phyloP scores from a whole-genome alignment of 176 grass and related monocot species.

The Calamus simplicifolius region DNA sequence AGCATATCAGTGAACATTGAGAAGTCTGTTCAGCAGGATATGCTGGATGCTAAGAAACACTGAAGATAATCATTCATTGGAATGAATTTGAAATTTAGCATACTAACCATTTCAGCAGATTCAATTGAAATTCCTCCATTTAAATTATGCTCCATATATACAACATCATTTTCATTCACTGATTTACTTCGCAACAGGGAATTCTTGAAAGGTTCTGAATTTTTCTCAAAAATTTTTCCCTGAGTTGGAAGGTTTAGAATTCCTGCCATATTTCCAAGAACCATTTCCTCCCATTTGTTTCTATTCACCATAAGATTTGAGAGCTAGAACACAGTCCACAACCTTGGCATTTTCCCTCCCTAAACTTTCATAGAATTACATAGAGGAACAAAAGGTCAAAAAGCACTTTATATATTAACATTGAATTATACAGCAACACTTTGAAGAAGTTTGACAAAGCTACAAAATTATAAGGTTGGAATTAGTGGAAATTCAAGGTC shows the following conservation, averaged over 20 bases:
- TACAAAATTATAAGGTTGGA: no score
- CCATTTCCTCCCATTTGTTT: constrained; percentile 85
- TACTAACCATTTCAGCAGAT: constrained; percentile 61
- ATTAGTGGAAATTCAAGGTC: no score
- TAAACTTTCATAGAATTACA: constrained; percentile 20
- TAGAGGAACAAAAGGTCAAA: no score
- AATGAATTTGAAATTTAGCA: constrained; percentile 2
- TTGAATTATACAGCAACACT: no score
- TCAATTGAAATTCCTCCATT: constrained; percentile 42
- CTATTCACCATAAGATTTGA: constrained; percentile 88
- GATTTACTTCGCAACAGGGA: constrained; percentile 55
- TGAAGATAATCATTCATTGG: constrained; percentile 11
- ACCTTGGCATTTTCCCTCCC: constrained; percentile 94
- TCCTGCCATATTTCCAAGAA: constrained; percentile 86
- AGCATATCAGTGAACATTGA: constrained; percentile 78
- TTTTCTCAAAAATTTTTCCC: constrained; percentile 77
- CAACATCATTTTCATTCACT: constrained; percentile 49
- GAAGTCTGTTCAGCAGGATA: constrained; percentile 43
- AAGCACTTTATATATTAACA: no score
- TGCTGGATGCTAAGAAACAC: constrained; percentile 8
- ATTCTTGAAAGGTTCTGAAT: constrained; percentile 43
- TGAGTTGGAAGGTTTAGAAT: constrained; percentile 39
- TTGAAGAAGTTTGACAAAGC: no score
- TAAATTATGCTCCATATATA: constrained; percentile 36
- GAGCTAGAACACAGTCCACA: constrained; percentile 83